Conservation (phyloP, 2,329 filamentous ascomycete species). For the Aspergillus unguis region DNA sequence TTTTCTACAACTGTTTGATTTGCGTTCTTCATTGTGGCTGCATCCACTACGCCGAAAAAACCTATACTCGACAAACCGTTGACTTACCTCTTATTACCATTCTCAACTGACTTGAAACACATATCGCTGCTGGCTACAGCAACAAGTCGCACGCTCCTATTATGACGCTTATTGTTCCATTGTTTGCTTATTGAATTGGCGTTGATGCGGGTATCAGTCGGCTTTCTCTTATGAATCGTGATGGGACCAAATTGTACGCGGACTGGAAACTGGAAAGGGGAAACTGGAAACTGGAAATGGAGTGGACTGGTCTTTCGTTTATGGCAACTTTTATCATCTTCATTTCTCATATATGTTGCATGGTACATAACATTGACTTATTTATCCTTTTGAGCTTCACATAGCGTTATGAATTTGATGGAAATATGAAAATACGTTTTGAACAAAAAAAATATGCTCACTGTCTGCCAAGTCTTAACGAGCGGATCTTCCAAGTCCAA, state of each 20-base stretch:
- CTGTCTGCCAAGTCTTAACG: no score
- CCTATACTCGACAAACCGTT: no score
- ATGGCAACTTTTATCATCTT: background rate
- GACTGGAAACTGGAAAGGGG: no score
- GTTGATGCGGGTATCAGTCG: background rate
- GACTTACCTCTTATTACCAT: background rate
- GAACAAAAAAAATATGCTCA: no score
- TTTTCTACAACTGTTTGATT: background rate
- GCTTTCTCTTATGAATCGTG: background rate
- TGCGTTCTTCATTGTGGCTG: no score
- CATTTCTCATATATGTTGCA: background rate
- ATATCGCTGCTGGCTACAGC: background rate
- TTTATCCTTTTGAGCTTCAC: background rate
- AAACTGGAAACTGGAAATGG: background rate
- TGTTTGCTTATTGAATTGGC: constrained; percentile 1
- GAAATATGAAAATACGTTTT: background rate
- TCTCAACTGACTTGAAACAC: background rate
- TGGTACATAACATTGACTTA: background rate
- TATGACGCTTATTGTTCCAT: background rate
- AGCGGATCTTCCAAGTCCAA: no score
- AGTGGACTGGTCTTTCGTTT: background rate
- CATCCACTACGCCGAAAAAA: no score
- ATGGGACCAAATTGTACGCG: background rate
- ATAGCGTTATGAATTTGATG: background rate
- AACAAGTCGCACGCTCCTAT: background rate